These are phyloP conservation scores for Haberlea rhodopensis DNA, from an alignment of 257 asterid genomes.

Conservation along the genomic window DNA sequence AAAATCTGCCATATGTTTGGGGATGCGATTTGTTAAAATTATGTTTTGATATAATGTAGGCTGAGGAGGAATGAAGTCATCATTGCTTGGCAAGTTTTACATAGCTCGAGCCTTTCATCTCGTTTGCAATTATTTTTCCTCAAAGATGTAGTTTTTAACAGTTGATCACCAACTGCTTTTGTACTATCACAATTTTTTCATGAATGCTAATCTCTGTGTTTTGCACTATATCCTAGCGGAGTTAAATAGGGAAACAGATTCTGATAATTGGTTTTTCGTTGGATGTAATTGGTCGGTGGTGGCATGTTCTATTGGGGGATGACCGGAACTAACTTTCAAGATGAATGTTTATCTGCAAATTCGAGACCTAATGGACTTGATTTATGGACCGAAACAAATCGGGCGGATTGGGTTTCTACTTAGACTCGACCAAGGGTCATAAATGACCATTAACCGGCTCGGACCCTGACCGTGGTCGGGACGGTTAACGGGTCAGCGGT, in stretches of 20 bases:
- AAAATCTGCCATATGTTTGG: not conserved
- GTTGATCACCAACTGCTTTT: constrained; percentile 21
- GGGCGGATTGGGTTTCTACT: too few species aligned
- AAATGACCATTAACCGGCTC: too few species aligned
- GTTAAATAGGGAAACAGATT: constrained; percentile 18
- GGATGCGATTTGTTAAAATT: not conserved
- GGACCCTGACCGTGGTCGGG: too few species aligned
- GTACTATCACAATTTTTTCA: constrained; percentile 21
- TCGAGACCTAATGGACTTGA: too few species aligned
- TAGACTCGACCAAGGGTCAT: too few species aligned
- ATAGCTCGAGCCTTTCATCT: constrained; percentile 18
- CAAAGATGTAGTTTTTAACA: constrained; percentile 25
- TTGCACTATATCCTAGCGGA: constrained; percentile 12
- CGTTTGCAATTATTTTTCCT: constrained; percentile 25
- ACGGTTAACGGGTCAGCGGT: too few species aligned
- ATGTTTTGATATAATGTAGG: constrained; percentile 35
- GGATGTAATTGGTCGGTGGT: not conserved
- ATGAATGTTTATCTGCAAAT: not conserved
- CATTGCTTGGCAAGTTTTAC: constrained; percentile 15
- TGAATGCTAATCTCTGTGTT: constrained; percentile 25
- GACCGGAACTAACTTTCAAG: not conserved
- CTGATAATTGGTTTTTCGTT: constrained; percentile 15
- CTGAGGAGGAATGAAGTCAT: constrained; percentile 32
- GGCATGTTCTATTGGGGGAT: not conserved
- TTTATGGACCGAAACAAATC: too few species aligned